Percentiles rank a stretch among this genome's conserved stretches.
Conservation (phyloP, 768 basidiomycete species). For the Podaxis carcinomalis region DNA sequence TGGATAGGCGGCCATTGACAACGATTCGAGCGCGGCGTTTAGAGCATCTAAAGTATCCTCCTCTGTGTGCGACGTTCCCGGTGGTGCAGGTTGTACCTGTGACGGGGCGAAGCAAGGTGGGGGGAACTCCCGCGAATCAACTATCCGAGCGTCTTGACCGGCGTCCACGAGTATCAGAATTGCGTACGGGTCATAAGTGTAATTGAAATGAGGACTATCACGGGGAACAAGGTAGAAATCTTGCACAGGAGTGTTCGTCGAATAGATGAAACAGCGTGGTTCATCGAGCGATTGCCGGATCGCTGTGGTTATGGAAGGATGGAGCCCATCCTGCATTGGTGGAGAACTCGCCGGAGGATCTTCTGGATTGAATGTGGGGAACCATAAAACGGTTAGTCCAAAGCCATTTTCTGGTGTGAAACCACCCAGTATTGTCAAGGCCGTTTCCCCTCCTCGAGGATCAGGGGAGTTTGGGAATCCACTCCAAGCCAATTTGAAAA, state of each 20-base stretch:
- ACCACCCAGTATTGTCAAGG: slow-evolving; percentile 78
- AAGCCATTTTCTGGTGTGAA: slow-evolving; percentile 44
- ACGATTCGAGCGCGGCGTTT: neutral
- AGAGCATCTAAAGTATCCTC: neutral
- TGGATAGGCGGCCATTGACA: neutral
- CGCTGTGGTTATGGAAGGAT: slow-evolving; percentile 51
- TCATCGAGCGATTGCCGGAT: slow-evolving; percentile 58
- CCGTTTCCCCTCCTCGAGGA: slow-evolving; percentile 67
- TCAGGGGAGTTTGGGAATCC: slow-evolving; percentile 64
- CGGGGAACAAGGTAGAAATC: slow-evolving; percentile 79
- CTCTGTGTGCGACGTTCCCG: neutral
- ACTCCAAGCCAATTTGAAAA: slow-evolving; percentile 87
- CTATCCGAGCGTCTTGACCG: slow-evolving; percentile 39
- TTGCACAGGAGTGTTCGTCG: slow-evolving; percentile 55
- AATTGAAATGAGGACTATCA: slow-evolving; percentile 62
- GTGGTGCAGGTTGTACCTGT: neutral
- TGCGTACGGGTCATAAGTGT: slow-evolving; percentile 62
- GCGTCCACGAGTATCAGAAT: slow-evolving; percentile 60
- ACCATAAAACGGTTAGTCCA: slow-evolving; percentile 64
- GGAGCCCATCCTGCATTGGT: slow-evolving; percentile 28
- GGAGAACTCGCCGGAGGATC: slow-evolving; percentile 30
- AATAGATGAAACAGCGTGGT: slow-evolving; percentile 50
- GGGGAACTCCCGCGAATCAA: slow-evolving; percentile 70
- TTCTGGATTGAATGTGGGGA: slow-evolving; percentile 61
- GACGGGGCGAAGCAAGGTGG: slow-evolving; percentile 43